A percentile compares a stretch with the other conserved stretches of the same genome.
These are phyloP conservation scores for Barbatosphaeria neglecta DNA, from an alignment of 495 filamentous ascomycete genomes.

Conservation along the genomic window DNA sequence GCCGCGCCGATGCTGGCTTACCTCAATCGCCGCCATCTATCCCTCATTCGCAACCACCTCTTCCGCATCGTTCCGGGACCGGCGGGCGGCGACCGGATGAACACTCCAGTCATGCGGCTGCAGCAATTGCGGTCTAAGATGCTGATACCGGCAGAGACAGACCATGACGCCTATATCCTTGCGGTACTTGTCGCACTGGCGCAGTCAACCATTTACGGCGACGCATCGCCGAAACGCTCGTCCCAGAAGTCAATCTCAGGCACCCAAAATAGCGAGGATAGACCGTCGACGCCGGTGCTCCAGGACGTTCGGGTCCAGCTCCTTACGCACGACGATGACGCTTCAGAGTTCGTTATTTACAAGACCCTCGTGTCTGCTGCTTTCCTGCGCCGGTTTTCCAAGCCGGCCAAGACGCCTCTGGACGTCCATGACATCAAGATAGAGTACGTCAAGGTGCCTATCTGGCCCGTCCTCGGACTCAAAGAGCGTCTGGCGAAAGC, in stretches of 20 bases:
- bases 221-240: slow-evolving; percentile 3
- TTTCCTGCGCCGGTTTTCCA: slow-evolving; percentile 26
- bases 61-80: slow-evolving; percentile 19
- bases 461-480: slow-evolving; percentile 36
- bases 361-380: slow-evolving; percentile 23
- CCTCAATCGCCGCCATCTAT: slow-evolving; percentile 22
- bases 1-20: slow-evolving; percentile 29
- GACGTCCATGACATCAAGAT: slow-evolving; percentile 15
- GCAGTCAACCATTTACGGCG: slow-evolving; percentile 28
- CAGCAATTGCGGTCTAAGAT: slow-evolving; percentile 24
- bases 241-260: slow-evolving; percentile 9
- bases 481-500: slow-evolving; percentile 35
- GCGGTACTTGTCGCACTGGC: slow-evolving; percentile 33
- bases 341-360: slow-evolving; percentile 30
- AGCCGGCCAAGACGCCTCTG: slow-evolving; percentile 17
- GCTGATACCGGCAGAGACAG: slow-evolving; percentile 22
- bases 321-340: slow-evolving; percentile 25
- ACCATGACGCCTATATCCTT: slow-evolving; percentile 31
- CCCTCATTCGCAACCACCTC: slow-evolving; percentile 18
- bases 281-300: slow-evolving; percentile 9
- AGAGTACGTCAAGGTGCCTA: slow-evolving; percentile 22
- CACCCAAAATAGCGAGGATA: slow-evolving; percentile 1
- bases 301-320: slow-evolving; percentile 27
- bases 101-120: slow-evolving; percentile 21
- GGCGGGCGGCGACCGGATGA: slow-evolving; percentile 6